Base-by-base conservation (phyloP, 441 rosid species). In the Gossypium aridum region DNA sequence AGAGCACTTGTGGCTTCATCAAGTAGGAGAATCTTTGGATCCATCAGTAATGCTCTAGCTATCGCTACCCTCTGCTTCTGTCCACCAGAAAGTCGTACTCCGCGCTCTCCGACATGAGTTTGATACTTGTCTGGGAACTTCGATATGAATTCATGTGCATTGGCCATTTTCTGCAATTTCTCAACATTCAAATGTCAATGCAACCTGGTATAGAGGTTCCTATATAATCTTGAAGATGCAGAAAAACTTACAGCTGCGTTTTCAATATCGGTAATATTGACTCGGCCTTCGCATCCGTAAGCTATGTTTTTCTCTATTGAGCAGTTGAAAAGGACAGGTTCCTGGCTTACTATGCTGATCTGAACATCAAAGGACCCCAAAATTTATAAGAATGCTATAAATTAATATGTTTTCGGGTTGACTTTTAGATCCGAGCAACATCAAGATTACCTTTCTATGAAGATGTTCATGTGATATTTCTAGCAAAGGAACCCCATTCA, bases 1-100 rank as follows among this genome's bases (percentile, higher is more conserved):
- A 95, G 86, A 71, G 99, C 99, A 80, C 99, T 95, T 0, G 98
- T 94, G 78, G 98, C 97, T 90, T 94, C 99, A 80, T 94, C 98
- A 19, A 94, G 79, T 2, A 95, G 88, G 72, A 95, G 85, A 79
- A 95, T 81, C 68, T 80, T 89, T 0, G 99, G 99, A 81, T 95
- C 84, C 93, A 90, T 95, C 74, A 95, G 80, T 39, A 95, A 83
- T 1, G 99, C 98, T 79, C 98, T 87, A 0, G 98, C 97, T 57
- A 95, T 93, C 1, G 99, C 99, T 26, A 95, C 80, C 71, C 99
- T 88, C 70, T 95, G 96, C 75, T 95, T 95, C 81, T 95, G 97
- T 62, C 99, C 99, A 1, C 99, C 98, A 2, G 97, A 93, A 34
- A 93, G 91, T 72, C 98, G 87, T 64, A 95, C 72, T 34, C 98